phyloP scores from a whole-genome alignment of 768 basidiomycete species.

The Kwoniella europaea region DNA sequence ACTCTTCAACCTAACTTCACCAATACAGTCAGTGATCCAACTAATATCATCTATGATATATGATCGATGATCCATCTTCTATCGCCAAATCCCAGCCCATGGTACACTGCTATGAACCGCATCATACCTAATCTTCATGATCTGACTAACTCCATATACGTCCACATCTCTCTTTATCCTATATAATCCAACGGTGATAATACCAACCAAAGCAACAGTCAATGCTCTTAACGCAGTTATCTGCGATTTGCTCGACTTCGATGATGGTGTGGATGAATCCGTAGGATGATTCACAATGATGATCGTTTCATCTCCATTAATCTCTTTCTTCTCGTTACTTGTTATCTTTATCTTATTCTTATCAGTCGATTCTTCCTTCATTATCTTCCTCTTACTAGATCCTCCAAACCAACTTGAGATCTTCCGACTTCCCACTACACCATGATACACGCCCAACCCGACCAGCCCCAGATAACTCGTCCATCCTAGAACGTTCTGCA shows the following conservation, averaged over 20 bases:
- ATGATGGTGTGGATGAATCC: neutral
- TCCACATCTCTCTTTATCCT: slow-evolving; percentile 33
- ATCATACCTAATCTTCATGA: slow-evolving; percentile 40
- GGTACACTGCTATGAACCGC: slow-evolving; percentile 24
- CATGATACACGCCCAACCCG: slow-evolving; percentile 66
- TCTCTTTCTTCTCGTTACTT: neutral
- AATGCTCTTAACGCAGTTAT: slow-evolving; percentile 26
- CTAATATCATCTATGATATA: neutral
- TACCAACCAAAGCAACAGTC: slow-evolving; percentile 23
- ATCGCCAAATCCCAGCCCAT: slow-evolving; percentile 14
- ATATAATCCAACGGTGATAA: slow-evolving; percentile 32
- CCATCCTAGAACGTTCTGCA: slow-evolving; percentile 66
- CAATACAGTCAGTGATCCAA: no score
- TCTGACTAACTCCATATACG: slow-evolving; percentile 11
- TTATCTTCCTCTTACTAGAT: neutral
- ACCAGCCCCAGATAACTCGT: slow-evolving; percentile 70
- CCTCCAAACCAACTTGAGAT: slow-evolving; percentile 32
- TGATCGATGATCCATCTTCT: neutral
- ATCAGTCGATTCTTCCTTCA: slow-evolving; percentile 5
- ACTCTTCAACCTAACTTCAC: no score
- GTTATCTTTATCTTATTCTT: no score
- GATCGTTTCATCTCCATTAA: slow-evolving; percentile 1
- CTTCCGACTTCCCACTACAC: slow-evolving; percentile 65
- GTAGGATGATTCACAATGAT: neutral
- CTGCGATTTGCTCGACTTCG: neutral